Base-by-base conservation (phyloP, 2,329 filamentous ascomycete genomes). In the Trichoderma harzianum region DNA sequence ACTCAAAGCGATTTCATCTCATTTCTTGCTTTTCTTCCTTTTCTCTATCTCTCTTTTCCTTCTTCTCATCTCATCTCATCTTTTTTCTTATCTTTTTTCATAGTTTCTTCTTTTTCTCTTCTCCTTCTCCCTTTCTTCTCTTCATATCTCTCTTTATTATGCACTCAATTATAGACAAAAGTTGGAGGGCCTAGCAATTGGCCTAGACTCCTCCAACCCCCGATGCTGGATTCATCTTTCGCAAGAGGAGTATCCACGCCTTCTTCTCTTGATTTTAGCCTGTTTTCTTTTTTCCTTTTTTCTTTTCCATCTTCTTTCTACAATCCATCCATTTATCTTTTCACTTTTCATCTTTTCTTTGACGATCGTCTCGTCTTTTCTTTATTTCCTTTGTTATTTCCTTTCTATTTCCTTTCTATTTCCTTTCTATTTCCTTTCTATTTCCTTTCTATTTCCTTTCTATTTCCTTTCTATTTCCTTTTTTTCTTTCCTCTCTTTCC, bases 121-220 rank as follows among this genome's bases (percentile, higher is more conserved):
- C 71, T 24, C 51, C 34, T 71, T 16, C 65, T 72, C 18, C 60
- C 62, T 71, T 60, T 39, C 61, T 62, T 71, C 70, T 64, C 28
- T 28, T 67, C n/a, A 43, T 26, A 26, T 26, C 51, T 60, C 69
- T 63, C 66, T 43, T 53, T 72, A 43, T 14, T 34, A 39, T 36
- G 47, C 30, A 26, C 39, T 66, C 28, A 55, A 60, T 53, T 62
- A 69, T 69, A 69, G 67, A 69, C 55, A 69, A 61, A 69, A 51
- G 36, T 51, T 18, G 28, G 24, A 30, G 11, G 67, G 21, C 36
- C 57, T 62, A 36, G 67, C 57, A 36, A 39, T 69, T 7, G 21
- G 24, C 21, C 55, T 61, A 51, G 66, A n/a, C 58, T 30, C 47
- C 32, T 30, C 34, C 36, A 16, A 24, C 66, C 55, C 28, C 39